Base-by-base conservation (phyloP, 1,139 yeast genomes). In the Meyerozyma carpophila region DNA sequence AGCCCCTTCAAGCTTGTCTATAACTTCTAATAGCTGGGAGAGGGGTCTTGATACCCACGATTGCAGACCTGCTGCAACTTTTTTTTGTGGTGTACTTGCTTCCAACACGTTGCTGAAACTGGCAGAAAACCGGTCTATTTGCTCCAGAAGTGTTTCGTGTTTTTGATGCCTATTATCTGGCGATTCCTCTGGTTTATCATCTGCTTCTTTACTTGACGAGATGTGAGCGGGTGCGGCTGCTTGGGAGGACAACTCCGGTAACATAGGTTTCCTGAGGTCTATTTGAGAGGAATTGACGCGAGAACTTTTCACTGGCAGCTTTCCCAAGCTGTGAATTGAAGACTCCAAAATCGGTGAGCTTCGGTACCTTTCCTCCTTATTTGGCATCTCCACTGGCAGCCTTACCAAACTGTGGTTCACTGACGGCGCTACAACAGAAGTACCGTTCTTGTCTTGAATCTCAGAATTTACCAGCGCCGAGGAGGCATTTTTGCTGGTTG, bases 1-100 rank as follows among this genome's bases (percentile, higher is more conserved):
- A 2, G 79, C 70, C 1, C 64, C 62, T 41, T 68, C 70, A 61
- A 76, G 59, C 42, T 67, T 69, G 20, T 56, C 58, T 20, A 73
- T 52, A 27, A 65, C 66, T 8, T 68, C 67, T 41, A 70, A 61
- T 1, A 70, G 59, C 8, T 43, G 46, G 26, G 42, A 36, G 11
- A 52, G 41, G 4, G 55, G 46, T 10, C 47, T 41, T 5, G 54
- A 51, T 5, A 41, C 40, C 58, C 58, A 54, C n/a, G 52, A 10
- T 52, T 55, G 31, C 53, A 47, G 8, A 60, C 48, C 43, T 9
- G 20, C 31, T 25, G 31, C 21, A 14, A 11, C 18, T 45, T 57
- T 39, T 32, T 32, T 55, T 43, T 50, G 50, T 1, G 62, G 63
- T 4, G 62, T 57, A 27, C 61, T 57, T 3, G 61, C 46, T 24